These are phyloP conservation scores for Solanum piurae DNA, from an alignment of 257 asterid species.

Conservation along the genomic window DNA sequence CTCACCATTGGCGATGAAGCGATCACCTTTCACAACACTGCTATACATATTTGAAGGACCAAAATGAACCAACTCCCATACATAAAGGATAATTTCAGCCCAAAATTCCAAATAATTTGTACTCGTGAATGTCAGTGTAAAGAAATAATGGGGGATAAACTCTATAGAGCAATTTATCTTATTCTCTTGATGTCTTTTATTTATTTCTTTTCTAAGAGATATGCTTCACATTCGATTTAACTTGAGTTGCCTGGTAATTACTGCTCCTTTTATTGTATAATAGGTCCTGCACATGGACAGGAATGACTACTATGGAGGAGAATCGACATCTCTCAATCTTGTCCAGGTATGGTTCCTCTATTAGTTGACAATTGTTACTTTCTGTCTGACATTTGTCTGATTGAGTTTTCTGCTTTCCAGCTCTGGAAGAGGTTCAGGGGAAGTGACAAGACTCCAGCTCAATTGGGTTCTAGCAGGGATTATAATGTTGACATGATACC, in stretches of 20 bases:
- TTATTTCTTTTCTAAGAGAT: neutral
- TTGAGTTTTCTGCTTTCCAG: constrained; percentile 12
- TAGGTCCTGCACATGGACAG: constrained; percentile 96
- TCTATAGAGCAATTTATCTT: no score
- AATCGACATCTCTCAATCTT: constrained; percentile 68
- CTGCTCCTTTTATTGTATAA: neutral
- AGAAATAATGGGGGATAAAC: no score
- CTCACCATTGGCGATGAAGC: no score
- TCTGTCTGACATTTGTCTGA: neutral
- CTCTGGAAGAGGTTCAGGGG: constrained; percentile 90
- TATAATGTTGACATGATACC: constrained; percentile 96
- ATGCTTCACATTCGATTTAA: neutral
- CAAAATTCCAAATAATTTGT: neutral
- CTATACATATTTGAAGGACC: no score
- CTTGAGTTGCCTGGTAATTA: neutral
- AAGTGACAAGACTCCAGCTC: constrained; percentile 74
- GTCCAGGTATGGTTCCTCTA: constrained; percentile 38
- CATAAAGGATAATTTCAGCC: no score
- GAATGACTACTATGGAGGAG: constrained; percentile 97
- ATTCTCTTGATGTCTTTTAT: neutral
- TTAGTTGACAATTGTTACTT: neutral
- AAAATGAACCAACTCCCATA: no score
- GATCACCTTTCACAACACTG: no score
- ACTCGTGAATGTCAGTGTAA: no score
- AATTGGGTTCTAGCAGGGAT: constrained; percentile 83